Evolutionary conservation across 2,329 filamentous ascomycete species (phyloP), one percentile per base, ranked within the genome.

Genomic region (Colletotrichum musicola): DNA sequence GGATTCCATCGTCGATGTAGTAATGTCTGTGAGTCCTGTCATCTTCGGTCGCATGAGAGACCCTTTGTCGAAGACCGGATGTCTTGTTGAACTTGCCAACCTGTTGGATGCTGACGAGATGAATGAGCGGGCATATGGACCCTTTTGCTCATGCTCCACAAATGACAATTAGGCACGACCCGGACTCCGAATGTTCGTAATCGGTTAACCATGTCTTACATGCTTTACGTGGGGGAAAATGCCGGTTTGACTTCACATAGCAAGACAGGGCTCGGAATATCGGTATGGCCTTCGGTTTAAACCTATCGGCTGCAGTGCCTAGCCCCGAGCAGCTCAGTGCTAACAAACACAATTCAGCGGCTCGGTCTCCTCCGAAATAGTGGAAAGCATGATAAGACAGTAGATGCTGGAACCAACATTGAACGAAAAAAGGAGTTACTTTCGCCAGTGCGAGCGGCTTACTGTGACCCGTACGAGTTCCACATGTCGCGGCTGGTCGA

Each of bases 11-110:
- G 44, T n/a, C 6, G 22, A 10, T n/a, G 44, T 12, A 5, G 13
- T 22, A 13, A 27, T 27, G 49, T 51, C 49, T 30, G 49, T 62
- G 49, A 42, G 51, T 25, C 12, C 22, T 62, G 49, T 54, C 47
- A 62, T 35, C n/a, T 16, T 18, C 6, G 9, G 20, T 54, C n/a
- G 59, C 59, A 62, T 62, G n/a, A 46, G 46, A 44, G 49, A 54
- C 59, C 59, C 59, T 44, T 13, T 14, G 12, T 46, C 2, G 20
- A 13, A 49, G 46, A 49, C 46, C 16, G 12, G 30, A 35, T 35
- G 12, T 40, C 30, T 18, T 6, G 1, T 27, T 3, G 7, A 2
- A 35, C 30, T 35, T 35, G 30, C 12, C 30, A 35, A 10, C 3
- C 9, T 30, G 6, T 35, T 35, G 10, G 30, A 35, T 35, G 30